These are phyloP conservation scores for Rhizopogon roseolus DNA, from an alignment of 768 basidiomycete genomes.

Conservation along the genomic window DNA sequence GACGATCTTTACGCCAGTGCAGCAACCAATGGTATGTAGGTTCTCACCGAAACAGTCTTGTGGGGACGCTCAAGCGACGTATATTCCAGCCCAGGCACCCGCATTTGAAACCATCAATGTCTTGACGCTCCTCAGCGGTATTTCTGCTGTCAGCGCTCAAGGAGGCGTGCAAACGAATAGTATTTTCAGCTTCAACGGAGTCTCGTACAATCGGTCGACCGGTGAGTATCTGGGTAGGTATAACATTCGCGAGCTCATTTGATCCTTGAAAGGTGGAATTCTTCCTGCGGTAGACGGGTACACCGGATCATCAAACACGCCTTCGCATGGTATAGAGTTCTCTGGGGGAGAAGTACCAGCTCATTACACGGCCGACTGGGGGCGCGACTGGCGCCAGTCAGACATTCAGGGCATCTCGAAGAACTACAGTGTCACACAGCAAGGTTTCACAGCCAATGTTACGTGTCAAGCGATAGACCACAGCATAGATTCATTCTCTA, in stretches of 20 bases:
- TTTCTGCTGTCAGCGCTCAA: background rate
- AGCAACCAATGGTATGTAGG: background rate
- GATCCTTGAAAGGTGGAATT: background rate
- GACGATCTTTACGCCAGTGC: rapidly evolving
- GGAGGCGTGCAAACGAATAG: background rate
- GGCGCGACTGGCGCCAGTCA: background rate
- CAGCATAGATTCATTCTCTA: background rate
- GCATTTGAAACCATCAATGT: background rate
- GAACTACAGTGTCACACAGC: slow-evolving; percentile 8
- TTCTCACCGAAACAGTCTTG: background rate
- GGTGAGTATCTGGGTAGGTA: background rate
- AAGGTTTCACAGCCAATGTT: slow-evolving; percentile 15
- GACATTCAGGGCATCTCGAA: background rate
- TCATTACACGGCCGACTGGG: background rate
- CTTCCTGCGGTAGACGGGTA: background rate
- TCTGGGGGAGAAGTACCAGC: background rate
- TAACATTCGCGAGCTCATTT: background rate
- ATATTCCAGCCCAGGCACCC: background rate
- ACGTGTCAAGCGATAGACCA: background rate
- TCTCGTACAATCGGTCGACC: background rate
- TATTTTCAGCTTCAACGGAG: background rate
- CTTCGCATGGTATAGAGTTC: background rate
- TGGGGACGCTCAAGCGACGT: background rate
- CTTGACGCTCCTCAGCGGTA: background rate
- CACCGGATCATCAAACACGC: background rate